Base-by-base conservation (phyloP, 2,329 filamentous ascomycete species). In the Hypoxylon sp. region DNA sequence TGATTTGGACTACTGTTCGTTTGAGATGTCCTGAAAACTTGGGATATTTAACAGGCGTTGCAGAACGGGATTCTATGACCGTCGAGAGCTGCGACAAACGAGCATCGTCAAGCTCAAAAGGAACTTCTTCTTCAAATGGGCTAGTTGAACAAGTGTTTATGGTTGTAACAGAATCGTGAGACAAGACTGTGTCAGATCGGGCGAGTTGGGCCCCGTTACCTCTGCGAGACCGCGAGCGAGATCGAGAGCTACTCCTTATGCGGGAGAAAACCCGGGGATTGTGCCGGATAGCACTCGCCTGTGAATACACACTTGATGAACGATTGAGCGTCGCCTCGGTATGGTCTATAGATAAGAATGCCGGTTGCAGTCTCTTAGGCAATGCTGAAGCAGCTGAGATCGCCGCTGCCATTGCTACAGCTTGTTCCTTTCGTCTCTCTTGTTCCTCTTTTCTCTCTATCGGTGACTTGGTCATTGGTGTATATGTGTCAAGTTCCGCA, bases 1-100 rank as follows among this genome's bases (percentile, higher is more conserved):
- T 71, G 9, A 72, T 64, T 59, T 73, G 73, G 58, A 75, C 71
- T 30, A 72, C 75, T 58, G 70, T 67, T 57, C 70, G 69, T 66
- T 76, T 70, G 23, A 74, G 48, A 7, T 72, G 72, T 34, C 73
- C 74, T n/a, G 71, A 64, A 14, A 75, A 70, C 29, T 70, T 73
- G 7, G 76, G 74, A 45, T 78, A 77, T 8, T 58, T 71, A 25
- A 77, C 77, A 12, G 77, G 77, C 32, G 79, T 69, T 6, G 77
- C 75, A 12, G 74, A 73, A 2, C 82, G 83, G 0, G 82, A 84
- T 70, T 87, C 84, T 11, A 76, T 76, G 5, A 87, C 84, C 1
- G 84, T 84, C 0, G 84, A 84, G 3, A 86, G 77, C 46, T 77
- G 79, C 1, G 76, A 75, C 14, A 74, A 57, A 30, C 68, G 59